Percentiles rank a stretch among this genome's conserved stretches.
Evolutionary conservation across 495 filamentous ascomycete genomes (phyloP).

Genomic region (Hamigera avellanea): DNA sequence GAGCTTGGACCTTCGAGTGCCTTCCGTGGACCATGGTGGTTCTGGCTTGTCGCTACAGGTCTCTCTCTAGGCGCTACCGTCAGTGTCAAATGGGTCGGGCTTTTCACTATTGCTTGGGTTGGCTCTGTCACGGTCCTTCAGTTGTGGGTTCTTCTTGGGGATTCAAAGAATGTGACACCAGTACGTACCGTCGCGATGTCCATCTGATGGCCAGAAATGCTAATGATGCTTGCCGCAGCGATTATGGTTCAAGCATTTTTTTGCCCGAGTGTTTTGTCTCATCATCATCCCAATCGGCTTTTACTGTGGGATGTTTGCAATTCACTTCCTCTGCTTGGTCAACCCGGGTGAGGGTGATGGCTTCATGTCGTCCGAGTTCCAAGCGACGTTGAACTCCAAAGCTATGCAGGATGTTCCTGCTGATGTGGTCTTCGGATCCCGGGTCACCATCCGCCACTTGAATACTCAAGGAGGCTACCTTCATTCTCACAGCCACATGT

Average conservation of each 20-base stretch:
- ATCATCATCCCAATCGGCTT: constrained; percentile 83
- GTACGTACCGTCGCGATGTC: constrained; percentile 22
- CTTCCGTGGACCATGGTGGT: constrained; percentile 89
- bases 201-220: background rate
- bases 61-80: constrained; percentile 80
- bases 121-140: constrained; percentile 83
- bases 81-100: constrained; percentile 97
- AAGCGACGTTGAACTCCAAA: constrained; percentile 93
- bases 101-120: constrained; percentile 99
- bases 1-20: constrained; percentile 81
- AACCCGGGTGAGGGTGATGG: constrained; percentile 97
- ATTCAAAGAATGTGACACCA: constrained; percentile 69
- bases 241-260: constrained; percentile 88
- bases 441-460: constrained; percentile 75
- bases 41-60: constrained; percentile 86
- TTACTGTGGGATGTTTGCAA: constrained; percentile 91
- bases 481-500: constrained; percentile 95
- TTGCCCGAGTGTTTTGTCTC: constrained; percentile 82
- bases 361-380: constrained; percentile 99
- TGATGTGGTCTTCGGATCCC: constrained; percentile 81
- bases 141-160: constrained; percentile 88
- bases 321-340: constrained; percentile 84
- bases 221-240: constrained; percentile 35
- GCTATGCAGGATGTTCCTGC: constrained; percentile 89
- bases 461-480: constrained; percentile 98